A percentile compares a stretch with the other conserved stretches of the same genome.
These are phyloP conservation scores for Asterophora parasitica DNA, from an alignment of 768 basidiomycete species.

Conservation along the genomic window DNA sequence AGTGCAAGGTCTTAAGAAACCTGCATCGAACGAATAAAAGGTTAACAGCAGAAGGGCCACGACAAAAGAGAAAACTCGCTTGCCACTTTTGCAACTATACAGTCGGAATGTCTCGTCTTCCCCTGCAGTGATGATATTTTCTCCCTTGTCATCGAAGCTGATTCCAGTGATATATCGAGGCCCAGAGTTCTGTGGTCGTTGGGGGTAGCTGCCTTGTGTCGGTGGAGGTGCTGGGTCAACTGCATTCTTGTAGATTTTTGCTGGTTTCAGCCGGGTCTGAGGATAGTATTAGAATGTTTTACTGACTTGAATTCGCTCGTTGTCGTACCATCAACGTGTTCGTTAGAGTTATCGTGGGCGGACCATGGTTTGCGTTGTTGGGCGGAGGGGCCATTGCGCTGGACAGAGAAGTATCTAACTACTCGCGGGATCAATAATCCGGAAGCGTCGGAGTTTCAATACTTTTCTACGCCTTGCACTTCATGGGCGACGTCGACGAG, in stretches of 20 bases:
- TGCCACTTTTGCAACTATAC: constrained; percentile 87
- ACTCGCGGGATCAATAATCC: neutral
- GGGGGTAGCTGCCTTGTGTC: constrained; percentile 30
- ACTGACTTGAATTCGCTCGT: constrained; percentile 1
- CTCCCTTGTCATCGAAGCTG: constrained; percentile 87
- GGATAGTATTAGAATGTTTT: constrained; percentile 9
- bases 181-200: constrained; percentile 36
- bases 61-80: constrained; percentile 58
- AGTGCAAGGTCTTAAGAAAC: constrained; percentile 71
- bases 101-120: constrained; percentile 92
- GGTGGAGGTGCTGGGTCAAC: constrained; percentile 58
- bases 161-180: constrained; percentile 83
- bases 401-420: neutral
- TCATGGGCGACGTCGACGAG: constrained; percentile 73
- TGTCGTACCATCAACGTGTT: constrained; percentile 48
- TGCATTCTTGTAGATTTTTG: constrained; percentile 81
- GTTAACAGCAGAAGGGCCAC: constrained; percentile 18
- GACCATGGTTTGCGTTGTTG: constrained; percentile 28
- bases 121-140: constrained; percentile 76
- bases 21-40: constrained; percentile 35
- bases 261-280: constrained; percentile 77
- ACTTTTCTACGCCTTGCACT: constrained; percentile 24
- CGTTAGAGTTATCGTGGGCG: constrained; percentile 39
- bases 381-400: constrained; percentile 41
- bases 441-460: constrained; percentile 52